Conservation (phyloP, 331 rosid genomes). For the Quercus lobata region DNA sequence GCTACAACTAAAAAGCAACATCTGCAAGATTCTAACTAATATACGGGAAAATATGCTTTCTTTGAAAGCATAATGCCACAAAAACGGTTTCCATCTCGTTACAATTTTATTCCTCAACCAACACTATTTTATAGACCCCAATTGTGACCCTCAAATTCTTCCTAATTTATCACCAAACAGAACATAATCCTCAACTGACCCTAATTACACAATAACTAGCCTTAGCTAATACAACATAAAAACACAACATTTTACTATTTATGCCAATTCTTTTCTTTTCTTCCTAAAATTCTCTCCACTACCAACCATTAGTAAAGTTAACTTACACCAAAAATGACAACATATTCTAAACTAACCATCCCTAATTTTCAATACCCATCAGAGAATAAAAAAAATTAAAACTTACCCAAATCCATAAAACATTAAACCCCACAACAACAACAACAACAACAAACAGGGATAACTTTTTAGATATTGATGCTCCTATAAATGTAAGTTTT, state of each 20-base stretch:
- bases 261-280: neutral
- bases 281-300: neutral
- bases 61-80: neutral
- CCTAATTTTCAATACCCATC: neutral
- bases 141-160: neutral
- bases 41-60: neutral
- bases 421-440: neutral
- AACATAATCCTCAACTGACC: neutral
- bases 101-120: neutral
- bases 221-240: neutral
- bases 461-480: neutral
- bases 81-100: neutral
- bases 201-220: neutral
- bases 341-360: neutral
- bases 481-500: neutral
- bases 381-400: neutral
- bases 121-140: neutral
- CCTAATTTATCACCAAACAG: neutral
- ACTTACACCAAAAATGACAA: neutral
- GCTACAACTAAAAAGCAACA: neutral
- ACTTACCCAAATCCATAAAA: constrained; percentile 11
- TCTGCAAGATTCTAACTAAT: neutral
- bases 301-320: too few species aligned
- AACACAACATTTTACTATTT: too few species aligned
- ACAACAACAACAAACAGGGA: neutral